These are phyloP conservation scores for Ophiosphaerella korrae DNA, from an alignment of 2,329 filamentous ascomycete species.

Conservation along the genomic window DNA sequence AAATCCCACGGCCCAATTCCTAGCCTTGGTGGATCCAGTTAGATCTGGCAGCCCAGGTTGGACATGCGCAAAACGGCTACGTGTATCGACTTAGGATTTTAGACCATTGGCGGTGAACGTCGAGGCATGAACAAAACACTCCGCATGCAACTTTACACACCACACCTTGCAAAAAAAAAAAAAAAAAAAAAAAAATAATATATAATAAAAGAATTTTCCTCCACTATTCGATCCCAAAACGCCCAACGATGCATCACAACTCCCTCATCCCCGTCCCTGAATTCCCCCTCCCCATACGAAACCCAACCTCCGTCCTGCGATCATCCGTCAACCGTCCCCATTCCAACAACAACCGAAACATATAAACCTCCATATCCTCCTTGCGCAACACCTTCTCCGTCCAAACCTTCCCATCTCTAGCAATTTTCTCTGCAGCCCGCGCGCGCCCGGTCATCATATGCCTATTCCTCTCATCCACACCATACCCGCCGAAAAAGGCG, in stretches of 20 bases:
- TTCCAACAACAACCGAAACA: conserved; percentile 78
- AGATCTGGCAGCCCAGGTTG: too few relatives aligned
- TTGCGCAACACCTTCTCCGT: conserved; percentile 52
- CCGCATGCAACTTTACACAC: too few relatives aligned
- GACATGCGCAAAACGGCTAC: too few relatives aligned
- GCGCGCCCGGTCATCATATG: conserved; percentile 31
- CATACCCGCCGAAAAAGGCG: conserved; percentile 66
- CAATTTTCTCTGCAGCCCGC: conserved; percentile 41
- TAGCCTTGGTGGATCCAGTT: too few relatives aligned
- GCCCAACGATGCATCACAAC: not conserved
- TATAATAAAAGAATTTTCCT: too few relatives aligned
- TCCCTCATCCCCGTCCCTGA: not conserved
- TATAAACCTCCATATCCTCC: conserved; percentile 76
- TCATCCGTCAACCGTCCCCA: conserved; percentile 56
- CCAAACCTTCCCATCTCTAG: conserved; percentile 39
- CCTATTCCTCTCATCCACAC: conserved; percentile 27
- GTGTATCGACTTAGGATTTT: too few relatives aligned
- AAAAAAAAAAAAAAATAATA: too few relatives aligned
- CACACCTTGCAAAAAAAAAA: too few relatives aligned
- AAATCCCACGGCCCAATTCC: too few relatives aligned
- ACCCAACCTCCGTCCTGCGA: conserved; percentile 41
- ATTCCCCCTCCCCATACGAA: conserved; percentile 26
- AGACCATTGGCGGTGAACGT: too few relatives aligned
- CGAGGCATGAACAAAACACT: too few relatives aligned
- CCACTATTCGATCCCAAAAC: too few relatives aligned